phyloP scores from a whole-genome alignment of 768 basidiomycete species.

The Tricholoma terreum region DNA sequence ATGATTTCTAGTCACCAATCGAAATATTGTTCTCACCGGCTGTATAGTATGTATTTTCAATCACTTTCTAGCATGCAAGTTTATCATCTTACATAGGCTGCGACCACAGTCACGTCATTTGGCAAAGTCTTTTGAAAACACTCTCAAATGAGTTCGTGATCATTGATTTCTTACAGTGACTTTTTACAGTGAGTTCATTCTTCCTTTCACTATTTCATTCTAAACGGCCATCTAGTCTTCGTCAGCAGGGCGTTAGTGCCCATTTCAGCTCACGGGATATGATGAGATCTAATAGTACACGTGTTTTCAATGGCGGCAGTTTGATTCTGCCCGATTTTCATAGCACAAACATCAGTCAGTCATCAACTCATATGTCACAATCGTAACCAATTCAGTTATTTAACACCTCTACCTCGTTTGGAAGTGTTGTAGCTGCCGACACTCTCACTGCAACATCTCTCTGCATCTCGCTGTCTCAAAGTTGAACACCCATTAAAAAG shows the following conservation, averaged over 20 bases:
- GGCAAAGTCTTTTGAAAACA: too few species aligned
- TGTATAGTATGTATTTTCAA: too few species aligned
- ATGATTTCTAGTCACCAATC: too few species aligned
- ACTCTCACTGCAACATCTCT: conserved; percentile 34
- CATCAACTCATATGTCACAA: too few species aligned
- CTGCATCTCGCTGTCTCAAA: conserved; percentile 30
- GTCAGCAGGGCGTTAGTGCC: conserved; percentile 26
- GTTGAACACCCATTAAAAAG: conserved; percentile 27
- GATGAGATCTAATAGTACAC: neutral
- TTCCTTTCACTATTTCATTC: neutral
- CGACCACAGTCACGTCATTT: too few species aligned
- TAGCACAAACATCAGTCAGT: conserved; percentile 25
- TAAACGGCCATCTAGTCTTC: conserved; percentile 21
- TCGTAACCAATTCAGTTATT: too few species aligned
- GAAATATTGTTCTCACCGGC: too few species aligned
- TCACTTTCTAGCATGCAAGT: too few species aligned
- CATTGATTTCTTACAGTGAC: conserved; percentile 14
- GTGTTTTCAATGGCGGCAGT: conserved; percentile 7
- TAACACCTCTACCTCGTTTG: conserved; percentile 27
- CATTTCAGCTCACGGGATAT: neutral
- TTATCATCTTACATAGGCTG: too few species aligned
- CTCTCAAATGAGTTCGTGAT: too few species aligned
- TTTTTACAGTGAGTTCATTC: conserved; percentile 13
- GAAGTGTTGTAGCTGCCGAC: conserved; percentile 39
- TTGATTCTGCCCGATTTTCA: conserved; percentile 23